These are phyloP conservation scores for Penicillium cataractarum DNA, from an alignment of 495 filamentous ascomycete species.

Conservation along the genomic window DNA sequence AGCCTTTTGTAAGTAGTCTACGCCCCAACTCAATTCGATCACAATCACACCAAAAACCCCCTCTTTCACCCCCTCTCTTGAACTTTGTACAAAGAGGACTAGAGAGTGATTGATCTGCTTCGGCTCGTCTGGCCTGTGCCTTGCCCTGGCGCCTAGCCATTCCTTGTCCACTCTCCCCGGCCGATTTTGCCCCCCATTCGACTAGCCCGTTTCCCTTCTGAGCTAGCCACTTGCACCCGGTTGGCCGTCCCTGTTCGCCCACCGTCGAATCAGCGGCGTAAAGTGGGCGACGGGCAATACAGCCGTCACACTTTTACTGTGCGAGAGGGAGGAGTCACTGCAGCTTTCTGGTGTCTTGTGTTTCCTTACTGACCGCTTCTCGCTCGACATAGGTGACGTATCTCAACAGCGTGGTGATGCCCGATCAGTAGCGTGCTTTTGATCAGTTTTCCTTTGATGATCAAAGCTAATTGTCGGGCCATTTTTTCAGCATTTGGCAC, in stretches of 20 bases:
- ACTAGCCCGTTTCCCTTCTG: conserved; percentile 33
- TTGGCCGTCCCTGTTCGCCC: conserved; percentile 25
- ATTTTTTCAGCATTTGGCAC: background rate
- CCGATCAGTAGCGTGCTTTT: conserved; percentile 46
- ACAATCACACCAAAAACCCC: background rate
- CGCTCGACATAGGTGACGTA: conserved; percentile 54
- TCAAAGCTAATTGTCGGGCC: background rate
- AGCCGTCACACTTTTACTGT: conserved; percentile 9
- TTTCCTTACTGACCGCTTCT: conserved; percentile 36
- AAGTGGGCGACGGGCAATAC: conserved; percentile 8
- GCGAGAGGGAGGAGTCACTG: background rate
- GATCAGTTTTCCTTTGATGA: background rate
- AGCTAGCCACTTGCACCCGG: conserved; percentile 31
- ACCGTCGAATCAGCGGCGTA: conserved; percentile 23
- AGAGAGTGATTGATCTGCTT: conserved; percentile 26
- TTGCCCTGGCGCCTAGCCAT: conserved; percentile 8
- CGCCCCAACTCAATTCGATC: background rate
- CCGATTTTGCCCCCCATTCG: conserved; percentile 35
- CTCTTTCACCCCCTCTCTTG: conserved; percentile 11
- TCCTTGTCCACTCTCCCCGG: conserved; percentile 28
- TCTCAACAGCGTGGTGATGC: conserved; percentile 68
- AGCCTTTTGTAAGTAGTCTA: conserved; percentile 61
- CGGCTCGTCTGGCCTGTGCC: conserved; percentile 24
- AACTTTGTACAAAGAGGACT: background rate
- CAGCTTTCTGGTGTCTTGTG: background rate